These are phyloP conservation scores for Nicotiana undulata DNA, from an alignment of 257 asterid genomes.

Conservation along the genomic window DNA sequence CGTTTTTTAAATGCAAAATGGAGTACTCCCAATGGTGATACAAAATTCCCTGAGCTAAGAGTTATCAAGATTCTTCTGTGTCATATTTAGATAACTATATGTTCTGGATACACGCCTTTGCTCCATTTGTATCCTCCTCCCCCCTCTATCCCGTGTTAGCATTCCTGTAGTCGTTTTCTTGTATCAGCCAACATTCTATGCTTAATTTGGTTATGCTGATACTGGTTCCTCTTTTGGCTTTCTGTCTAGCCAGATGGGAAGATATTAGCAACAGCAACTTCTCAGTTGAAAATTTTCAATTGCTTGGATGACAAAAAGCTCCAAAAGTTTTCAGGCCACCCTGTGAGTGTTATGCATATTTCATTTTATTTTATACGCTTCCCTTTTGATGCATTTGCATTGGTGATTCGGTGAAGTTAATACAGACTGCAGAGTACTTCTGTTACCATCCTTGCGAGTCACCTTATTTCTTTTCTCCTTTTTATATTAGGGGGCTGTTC, in stretches of 20 bases:
- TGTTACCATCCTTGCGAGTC: not conserved
- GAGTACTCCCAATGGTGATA: not conserved
- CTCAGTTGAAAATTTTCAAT: constrained; percentile 67
- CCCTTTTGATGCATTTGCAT: not conserved
- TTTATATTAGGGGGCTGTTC: constrained; percentile 60
- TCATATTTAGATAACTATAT: not conserved
- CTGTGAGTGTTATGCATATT: constrained; percentile 51
- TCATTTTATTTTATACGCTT: constrained; percentile 7
- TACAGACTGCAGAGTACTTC: not conserved
- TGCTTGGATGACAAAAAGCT: constrained; percentile 55
- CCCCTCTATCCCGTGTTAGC: not conserved
- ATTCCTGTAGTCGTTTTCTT: not conserved
- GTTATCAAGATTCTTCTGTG: not conserved
- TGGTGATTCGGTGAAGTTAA: not conserved
- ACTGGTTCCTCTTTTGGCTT: not conserved
- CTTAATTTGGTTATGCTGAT: not conserved
- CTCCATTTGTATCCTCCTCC: not conserved
- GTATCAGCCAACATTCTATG: not conserved
- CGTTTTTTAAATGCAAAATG: not conserved
- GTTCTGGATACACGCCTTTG: not conserved
- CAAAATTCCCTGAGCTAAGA: not conserved
- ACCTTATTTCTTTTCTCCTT: constrained; percentile 1
- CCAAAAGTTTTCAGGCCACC: constrained; percentile 92
- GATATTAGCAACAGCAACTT: constrained; percentile 68
- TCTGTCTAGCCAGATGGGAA: constrained; percentile 61